Conservation (phyloP, 2,329 filamentous ascomycete genomes). For the Colletotrichum euphorbiae region DNA sequence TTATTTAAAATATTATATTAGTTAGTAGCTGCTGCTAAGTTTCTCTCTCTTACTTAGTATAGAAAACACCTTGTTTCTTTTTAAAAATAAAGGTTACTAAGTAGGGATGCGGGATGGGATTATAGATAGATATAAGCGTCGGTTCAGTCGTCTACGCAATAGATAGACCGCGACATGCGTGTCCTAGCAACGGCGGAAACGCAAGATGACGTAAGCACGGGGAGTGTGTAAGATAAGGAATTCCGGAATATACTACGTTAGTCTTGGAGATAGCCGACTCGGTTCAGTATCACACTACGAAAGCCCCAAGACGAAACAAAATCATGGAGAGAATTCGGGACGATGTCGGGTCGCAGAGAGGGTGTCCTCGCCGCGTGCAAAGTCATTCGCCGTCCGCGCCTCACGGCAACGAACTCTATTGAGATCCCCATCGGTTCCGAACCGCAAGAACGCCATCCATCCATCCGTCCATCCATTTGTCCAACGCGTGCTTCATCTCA, state of each 20-base stretch:
- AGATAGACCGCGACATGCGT: slow-evolving; percentile 14
- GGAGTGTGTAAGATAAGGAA: not conserved
- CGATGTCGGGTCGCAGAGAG: slow-evolving; percentile 12
- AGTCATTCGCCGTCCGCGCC: slow-evolving; percentile 23
- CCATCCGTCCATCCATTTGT: not conserved
- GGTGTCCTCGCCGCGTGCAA: slow-evolving; percentile 1
- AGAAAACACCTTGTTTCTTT: too few species aligned
- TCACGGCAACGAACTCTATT: slow-evolving; percentile 22
- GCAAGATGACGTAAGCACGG: slow-evolving; percentile 11
- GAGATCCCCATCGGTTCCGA: not conserved
- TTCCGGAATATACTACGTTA: not conserved
- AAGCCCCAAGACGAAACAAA: slow-evolving; percentile 2
- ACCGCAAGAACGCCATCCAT: not conserved
- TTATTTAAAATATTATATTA: too few species aligned
- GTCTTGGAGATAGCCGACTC: not conserved
- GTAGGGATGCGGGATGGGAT: slow-evolving; percentile 3
- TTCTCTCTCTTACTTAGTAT: too few species aligned
- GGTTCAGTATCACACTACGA: too few species aligned
- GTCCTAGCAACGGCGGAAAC: slow-evolving; percentile 26
- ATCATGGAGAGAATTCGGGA: slow-evolving; percentile 11
- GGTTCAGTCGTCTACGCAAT: slow-evolving; percentile 29
- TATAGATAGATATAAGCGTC: slow-evolving; percentile 7
- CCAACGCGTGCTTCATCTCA: not conserved
- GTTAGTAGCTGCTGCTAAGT: too few species aligned
- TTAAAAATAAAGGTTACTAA: too few species aligned